Conservation (phyloP, 345 rosid genomes). For the Firmiana major region DNA sequence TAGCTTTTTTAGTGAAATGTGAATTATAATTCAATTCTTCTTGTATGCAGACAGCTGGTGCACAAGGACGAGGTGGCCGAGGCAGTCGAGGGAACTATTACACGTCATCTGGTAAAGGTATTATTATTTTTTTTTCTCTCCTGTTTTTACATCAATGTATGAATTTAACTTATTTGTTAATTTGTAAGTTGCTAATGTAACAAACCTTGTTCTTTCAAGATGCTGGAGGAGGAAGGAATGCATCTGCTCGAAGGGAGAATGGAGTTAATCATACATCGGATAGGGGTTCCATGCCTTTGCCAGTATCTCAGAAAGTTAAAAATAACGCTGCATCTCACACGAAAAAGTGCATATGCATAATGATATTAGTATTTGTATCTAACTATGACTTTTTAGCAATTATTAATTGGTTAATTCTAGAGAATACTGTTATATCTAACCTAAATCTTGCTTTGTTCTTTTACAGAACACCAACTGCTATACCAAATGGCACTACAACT, state of each 20-base stretch:
- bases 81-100: conserved; percentile 45
- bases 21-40: not conserved
- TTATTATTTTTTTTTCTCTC: not conserved
- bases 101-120: conserved; percentile 37
- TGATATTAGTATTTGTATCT: not conserved
- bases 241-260: conserved; percentile 51
- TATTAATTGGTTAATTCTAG: not conserved
- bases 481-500: conserved; percentile 33
- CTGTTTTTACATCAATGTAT: not conserved
- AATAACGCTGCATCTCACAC: conserved; percentile 27
- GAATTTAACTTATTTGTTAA: not conserved
- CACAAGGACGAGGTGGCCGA: conserved; percentile 40
- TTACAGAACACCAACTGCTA: conserved; percentile 26
- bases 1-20: not conserved
- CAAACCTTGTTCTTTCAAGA: conserved; percentile 23
- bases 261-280: conserved; percentile 36
- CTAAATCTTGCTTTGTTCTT: not conserved
- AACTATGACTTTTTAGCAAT: not conserved
- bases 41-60: conserved; percentile 11
- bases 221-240: conserved; percentile 49
- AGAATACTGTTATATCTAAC: not conserved
- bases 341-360: conserved; percentile 40
- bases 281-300: conserved; percentile 34
- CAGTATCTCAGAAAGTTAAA: conserved; percentile 36
- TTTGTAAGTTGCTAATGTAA: not conserved